Evolutionary conservation across 139 green algal genomes (phyloP).

Genomic region (Tetradesmus lagerheimii): DNA sequence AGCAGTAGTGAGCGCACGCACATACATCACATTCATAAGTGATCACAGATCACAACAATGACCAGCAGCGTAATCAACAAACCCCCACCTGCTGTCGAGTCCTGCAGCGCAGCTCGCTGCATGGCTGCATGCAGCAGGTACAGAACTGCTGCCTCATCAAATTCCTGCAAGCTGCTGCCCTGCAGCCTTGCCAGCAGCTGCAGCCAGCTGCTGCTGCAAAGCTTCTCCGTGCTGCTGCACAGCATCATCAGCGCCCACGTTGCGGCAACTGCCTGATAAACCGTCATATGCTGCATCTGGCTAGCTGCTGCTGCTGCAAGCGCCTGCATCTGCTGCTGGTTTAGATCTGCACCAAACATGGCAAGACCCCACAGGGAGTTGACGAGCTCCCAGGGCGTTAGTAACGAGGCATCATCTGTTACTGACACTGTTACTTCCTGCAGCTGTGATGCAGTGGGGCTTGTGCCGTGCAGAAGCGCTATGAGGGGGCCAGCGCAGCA

Average conservation of each 20-base stretch:
- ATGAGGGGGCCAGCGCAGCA: slow-evolving; percentile 9
- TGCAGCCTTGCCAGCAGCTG: neutral
- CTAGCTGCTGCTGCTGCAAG: neutral
- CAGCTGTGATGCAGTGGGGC: neutral
- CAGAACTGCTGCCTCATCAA: slow-evolving; percentile 24
- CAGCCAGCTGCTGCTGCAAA: slow-evolving; percentile 19
- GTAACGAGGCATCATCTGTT: neutral
- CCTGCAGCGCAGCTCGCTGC: slow-evolving; percentile 1
- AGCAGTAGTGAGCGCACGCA: too few species aligned
- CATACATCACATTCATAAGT: too few species aligned
- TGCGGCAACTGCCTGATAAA: neutral
- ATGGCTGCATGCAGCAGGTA: slow-evolving; percentile 33
- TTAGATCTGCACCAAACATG: slow-evolving; percentile 13
- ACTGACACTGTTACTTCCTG: neutral
- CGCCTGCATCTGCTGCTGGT: neutral
- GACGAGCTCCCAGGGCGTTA: neutral
- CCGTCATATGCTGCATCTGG: neutral
- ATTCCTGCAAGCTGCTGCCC: neutral
- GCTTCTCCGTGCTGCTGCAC: neutral
- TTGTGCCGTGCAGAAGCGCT: neutral
- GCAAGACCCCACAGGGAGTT: slow-evolving; percentile 7
- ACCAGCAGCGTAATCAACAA: neutral
- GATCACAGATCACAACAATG: neutral
- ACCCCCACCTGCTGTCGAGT: neutral
- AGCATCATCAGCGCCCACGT: slow-evolving; percentile 3